These are phyloP conservation scores for Trypanosoma scelopori DNA, from an alignment of 208 protist genomes.

Conservation along the genomic window DNA sequence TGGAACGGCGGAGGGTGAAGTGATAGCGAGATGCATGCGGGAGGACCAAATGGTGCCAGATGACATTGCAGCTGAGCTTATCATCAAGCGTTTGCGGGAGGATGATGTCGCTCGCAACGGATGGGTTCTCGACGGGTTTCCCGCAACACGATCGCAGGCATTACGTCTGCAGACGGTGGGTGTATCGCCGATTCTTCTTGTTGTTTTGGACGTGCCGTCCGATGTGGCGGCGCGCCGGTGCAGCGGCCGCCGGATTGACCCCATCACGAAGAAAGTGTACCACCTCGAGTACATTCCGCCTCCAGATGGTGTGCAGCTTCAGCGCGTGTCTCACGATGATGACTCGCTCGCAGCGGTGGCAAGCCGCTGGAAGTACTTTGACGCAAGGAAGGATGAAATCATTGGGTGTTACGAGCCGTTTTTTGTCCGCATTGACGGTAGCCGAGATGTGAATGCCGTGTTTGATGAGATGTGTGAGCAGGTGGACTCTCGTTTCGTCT, in stretches of 20 bases:
- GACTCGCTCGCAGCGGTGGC: slow-evolving; percentile 38
- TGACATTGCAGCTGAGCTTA: slow-evolving; percentile 67
- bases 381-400: slow-evolving; percentile 48
- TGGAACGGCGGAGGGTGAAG: slow-evolving; percentile 44
- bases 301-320: slow-evolving; percentile 13
- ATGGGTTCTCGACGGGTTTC: slow-evolving; percentile 88
- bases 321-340: slow-evolving; percentile 30
- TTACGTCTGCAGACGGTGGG: slow-evolving; percentile 73
- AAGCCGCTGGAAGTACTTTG: slow-evolving; percentile 45
- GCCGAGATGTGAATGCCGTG: slow-evolving; percentile 33
- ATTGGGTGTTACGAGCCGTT: slow-evolving; percentile 55
- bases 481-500: slow-evolving; percentile 36
- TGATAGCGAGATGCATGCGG: slow-evolving; percentile 60
- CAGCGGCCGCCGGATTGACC: slow-evolving; percentile 24
- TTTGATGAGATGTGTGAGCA: slow-evolving; percentile 54
- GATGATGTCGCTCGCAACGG: slow-evolving; percentile 46
- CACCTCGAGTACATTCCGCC: slow-evolving; percentile 22
- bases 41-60: slow-evolving; percentile 72
- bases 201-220: slow-evolving; percentile 61
- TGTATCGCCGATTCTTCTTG: slow-evolving; percentile 64
- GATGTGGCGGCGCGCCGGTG: slow-evolving; percentile 40
- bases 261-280: slow-evolving; percentile 27
- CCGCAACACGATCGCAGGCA: slow-evolving; percentile 63
- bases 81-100: slow-evolving; percentile 48
- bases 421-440: slow-evolving; percentile 53